phyloP scores from a whole-genome alignment of 2,329 filamentous ascomycete species.

The Alternaria incomplexa region DNA sequence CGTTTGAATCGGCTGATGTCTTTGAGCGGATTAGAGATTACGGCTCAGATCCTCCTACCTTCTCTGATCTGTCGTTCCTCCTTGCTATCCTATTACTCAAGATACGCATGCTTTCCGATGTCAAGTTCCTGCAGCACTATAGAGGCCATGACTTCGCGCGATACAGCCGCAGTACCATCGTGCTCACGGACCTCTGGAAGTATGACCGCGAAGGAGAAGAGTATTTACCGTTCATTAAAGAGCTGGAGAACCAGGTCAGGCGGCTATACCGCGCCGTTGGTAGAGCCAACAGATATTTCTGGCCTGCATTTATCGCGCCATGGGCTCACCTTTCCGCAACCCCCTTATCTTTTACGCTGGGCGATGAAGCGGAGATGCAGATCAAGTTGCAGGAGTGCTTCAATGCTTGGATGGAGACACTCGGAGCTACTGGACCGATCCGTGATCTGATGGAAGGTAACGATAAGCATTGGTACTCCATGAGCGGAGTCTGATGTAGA shows the following conservation, averaged over 20 bases:
- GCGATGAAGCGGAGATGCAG: slow-evolving; percentile 30
- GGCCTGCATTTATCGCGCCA: slow-evolving; percentile 11
- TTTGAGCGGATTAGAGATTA: slow-evolving; percentile 23
- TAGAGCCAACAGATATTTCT: slow-evolving; percentile 10
- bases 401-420: slow-evolving; percentile 35
- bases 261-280: slow-evolving; percentile 5
- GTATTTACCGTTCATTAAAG: slow-evolving; percentile 8
- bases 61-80: slow-evolving; percentile 13
- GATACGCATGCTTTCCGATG: slow-evolving; percentile 35
- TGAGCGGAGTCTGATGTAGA: too few species aligned
- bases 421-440: slow-evolving; percentile 32
- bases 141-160: too few species aligned
- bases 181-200: too few species aligned
- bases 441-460: background rate
- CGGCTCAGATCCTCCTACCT: slow-evolving; percentile 53
- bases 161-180: too few species aligned
- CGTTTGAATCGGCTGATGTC: too few species aligned
- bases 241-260: slow-evolving; percentile 31
- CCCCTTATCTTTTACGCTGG: slow-evolving; percentile 6
- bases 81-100: slow-evolving; percentile 46
- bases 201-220: too few species aligned
- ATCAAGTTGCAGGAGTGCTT: slow-evolving; percentile 27
- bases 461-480: background rate
- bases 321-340: background rate
- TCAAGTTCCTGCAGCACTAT: too few species aligned